Percentiles rank a stretch among this genome's conserved stretches.
phyloP scores from a whole-genome alignment of 2,329 filamentous ascomycete genomes.

The Macrophomina pseudophaseolina region DNA sequence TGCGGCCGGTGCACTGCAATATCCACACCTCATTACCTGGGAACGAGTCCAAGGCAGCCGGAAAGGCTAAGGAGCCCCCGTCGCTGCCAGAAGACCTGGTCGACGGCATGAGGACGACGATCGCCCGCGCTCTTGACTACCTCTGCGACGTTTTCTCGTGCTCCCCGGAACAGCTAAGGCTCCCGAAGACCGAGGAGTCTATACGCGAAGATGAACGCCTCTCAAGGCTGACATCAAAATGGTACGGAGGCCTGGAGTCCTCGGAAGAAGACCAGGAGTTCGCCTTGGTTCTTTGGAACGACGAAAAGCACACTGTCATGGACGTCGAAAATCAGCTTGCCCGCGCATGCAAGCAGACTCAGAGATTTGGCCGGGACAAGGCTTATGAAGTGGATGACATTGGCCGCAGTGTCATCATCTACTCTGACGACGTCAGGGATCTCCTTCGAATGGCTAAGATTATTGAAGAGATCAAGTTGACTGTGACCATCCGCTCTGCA shows the following conservation, averaged over 20 bases:
- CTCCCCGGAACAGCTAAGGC: constrained; percentile 89
- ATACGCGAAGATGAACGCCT: constrained; percentile 81
- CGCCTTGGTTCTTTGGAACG: constrained; percentile 91
- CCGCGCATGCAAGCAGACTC: constrained; percentile 78
- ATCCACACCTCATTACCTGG: constrained; percentile 74
- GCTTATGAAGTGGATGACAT: constrained; percentile 89
- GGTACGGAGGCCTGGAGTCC: constrained; percentile 68
- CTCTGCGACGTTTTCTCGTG: constrained; percentile 98
- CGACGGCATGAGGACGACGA: constrained; percentile 80
- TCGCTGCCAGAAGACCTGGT: constrained; percentile 75
- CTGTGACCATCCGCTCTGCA: constrained; percentile 90
- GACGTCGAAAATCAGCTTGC: constrained; percentile 92
- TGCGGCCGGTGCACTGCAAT: constrained; percentile 82
- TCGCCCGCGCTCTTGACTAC: constrained; percentile 86
- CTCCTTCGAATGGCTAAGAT: constrained; percentile 80
- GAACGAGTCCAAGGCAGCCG: constrained; percentile 50
- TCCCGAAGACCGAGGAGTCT: constrained; percentile 80
- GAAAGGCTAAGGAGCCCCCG: constrained; percentile 61
- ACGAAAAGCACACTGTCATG: constrained; percentile 94
- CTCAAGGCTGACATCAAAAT: constrained; percentile 76
- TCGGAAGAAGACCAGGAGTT: constrained; percentile 73
- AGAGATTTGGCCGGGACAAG: constrained; percentile 70
- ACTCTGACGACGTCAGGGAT: constrained; percentile 71
- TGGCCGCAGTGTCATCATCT: constrained; percentile 83
- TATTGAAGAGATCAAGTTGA: constrained; percentile 94